These are phyloP conservation scores for Cyberlindnera suaveolens DNA, from an alignment of 805 yeast species.

Conservation along the genomic window DNA sequence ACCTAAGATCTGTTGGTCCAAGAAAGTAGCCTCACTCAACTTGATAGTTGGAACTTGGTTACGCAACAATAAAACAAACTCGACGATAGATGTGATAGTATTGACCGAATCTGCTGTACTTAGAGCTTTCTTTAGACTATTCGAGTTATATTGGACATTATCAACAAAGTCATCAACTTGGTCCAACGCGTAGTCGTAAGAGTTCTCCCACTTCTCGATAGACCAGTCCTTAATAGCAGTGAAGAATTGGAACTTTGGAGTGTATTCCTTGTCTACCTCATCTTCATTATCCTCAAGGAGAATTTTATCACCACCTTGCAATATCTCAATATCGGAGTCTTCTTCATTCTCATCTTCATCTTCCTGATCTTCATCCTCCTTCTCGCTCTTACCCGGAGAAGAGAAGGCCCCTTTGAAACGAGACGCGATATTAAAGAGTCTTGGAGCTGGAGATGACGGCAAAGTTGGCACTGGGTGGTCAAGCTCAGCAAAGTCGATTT, in stretches of 20 bases:
- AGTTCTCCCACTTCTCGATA: constrained; percentile 17
- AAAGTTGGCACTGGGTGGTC: constrained; percentile 10
- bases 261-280: constrained; percentile 13
- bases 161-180: constrained; percentile 6
- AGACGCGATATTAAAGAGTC: constrained; percentile 13
- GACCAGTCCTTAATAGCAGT: constrained; percentile 19
- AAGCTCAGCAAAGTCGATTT: constrained; percentile 6
- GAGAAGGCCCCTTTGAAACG: constrained; percentile 20
- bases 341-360: constrained; percentile 7
- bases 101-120: constrained; percentile 26
- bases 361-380: not conserved
- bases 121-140: constrained; percentile 16
- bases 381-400: constrained; percentile 16
- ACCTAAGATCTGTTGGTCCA: constrained; percentile 16
- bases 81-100: constrained; percentile 12
- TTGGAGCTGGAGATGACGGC: constrained; percentile 17
- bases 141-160: constrained; percentile 6
- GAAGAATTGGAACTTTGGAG: constrained; percentile 5
- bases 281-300: constrained; percentile 20
- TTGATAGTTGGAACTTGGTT: constrained; percentile 15
- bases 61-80: constrained; percentile 13
- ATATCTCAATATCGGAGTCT: constrained; percentile 10
- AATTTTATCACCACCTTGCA: constrained; percentile 11
- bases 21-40: constrained; percentile 14
- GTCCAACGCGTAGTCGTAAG: constrained; percentile 17